phyloP scores from a whole-genome alignment of 164 flowering plant species.

The Vitis amurensis region DNA sequence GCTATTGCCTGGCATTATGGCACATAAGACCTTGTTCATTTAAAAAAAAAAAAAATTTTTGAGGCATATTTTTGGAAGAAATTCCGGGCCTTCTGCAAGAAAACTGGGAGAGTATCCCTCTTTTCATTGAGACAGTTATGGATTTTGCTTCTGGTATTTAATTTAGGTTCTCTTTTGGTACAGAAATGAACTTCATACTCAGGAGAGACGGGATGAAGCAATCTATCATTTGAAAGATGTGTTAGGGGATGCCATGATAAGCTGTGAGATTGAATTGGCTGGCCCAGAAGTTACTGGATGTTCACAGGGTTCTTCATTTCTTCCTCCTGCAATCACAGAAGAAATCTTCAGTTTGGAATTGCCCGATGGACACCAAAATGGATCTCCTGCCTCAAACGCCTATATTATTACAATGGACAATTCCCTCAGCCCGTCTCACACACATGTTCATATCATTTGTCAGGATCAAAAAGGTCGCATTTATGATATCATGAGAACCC shows the following conservation, averaged over 20 bases:
- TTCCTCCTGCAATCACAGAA: neutral
- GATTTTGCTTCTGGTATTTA: neutral
- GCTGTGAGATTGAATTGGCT: neutral
- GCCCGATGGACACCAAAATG: constrained; percentile 18
- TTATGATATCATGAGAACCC: constrained; percentile 75
- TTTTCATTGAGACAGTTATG: no score
- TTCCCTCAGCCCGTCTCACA: constrained; percentile 69
- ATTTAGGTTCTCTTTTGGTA: neutral
- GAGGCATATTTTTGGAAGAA: no score
- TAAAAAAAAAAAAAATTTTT: no score
- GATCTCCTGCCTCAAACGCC: constrained; percentile 23
- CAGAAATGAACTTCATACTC: neutral
- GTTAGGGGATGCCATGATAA: neutral
- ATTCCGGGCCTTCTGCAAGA: no score
- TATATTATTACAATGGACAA: constrained; percentile 65
- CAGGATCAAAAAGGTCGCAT: constrained; percentile 81
- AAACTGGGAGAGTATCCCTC: no score
- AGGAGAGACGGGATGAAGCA: neutral
- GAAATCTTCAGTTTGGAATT: neutral
- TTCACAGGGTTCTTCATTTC: constrained; percentile 9
- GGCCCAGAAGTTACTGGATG: neutral
- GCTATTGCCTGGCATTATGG: no score
- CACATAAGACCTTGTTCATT: no score
- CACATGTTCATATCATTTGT: constrained; percentile 68
- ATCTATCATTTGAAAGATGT: neutral